Percentiles rank a stretch among this genome's conserved stretches.
Conservation (phyloP, 768 basidiomycete species). For the Hydnum rufescens region DNA sequence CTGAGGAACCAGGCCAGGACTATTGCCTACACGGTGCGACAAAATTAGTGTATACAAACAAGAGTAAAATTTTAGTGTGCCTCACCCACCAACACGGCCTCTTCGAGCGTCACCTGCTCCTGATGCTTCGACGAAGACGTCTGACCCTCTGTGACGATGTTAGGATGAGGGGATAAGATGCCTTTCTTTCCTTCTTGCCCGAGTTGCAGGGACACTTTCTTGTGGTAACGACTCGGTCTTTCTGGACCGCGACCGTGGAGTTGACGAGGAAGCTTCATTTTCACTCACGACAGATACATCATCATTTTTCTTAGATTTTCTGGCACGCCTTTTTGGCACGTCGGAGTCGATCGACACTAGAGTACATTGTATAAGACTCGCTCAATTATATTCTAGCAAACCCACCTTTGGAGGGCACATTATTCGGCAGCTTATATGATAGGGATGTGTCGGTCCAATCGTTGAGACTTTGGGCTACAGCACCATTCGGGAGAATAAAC, state of each 20-base stretch:
- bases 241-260: too few relatives aligned
- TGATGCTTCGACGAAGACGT: not conserved
- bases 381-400: not conserved
- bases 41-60: not conserved
- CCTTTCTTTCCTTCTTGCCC: not conserved
- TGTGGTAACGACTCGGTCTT: too few relatives aligned
- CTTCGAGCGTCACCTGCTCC: too few relatives aligned
- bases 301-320: too few relatives aligned
- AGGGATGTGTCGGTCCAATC: not conserved
- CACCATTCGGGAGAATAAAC: conserved; percentile 26
- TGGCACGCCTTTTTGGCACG: too few relatives aligned
- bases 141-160: not conserved
- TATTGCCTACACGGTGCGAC: not conserved
- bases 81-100: too few relatives aligned
- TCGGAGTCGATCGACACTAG: too few relatives aligned
- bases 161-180: not conserved
- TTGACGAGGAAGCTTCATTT: too few relatives aligned
- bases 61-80: too few relatives aligned
- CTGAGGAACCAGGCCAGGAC: conserved; percentile 1
- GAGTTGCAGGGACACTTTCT: too few relatives aligned
- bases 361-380: not conserved
- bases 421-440: not conserved
- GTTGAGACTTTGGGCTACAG: conserved; percentile 22
- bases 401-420: not conserved
- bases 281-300: too few relatives aligned